Evolutionary conservation across 2,329 filamentous ascomycete genomes (phyloP).

Genomic region (Clonostachys sp.): DNA sequence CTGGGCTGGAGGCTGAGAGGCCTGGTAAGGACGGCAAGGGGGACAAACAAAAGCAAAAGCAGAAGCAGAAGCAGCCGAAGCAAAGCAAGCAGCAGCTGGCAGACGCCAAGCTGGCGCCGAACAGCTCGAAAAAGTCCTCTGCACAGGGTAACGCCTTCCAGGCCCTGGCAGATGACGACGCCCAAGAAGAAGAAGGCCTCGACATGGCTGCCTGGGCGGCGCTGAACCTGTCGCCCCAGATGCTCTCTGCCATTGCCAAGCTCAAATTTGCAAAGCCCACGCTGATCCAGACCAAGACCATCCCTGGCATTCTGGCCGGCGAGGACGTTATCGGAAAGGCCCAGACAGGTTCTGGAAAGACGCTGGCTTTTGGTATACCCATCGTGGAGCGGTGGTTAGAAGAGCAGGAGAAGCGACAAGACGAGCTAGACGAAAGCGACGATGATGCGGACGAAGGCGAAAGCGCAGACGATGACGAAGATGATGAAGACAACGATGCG

Average conservation of each 20-base stretch:
- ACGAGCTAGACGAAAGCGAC: constrained; percentile 12
- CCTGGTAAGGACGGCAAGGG: constrained; percentile 15
- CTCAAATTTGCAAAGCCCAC: constrained; percentile 80
- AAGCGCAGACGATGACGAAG: constrained; percentile 8
- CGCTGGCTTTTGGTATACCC: constrained; percentile 88
- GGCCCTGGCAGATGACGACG: constrained; percentile 45
- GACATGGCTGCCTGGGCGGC: constrained; percentile 75
- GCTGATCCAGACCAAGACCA: constrained; percentile 71
- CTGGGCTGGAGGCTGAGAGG: constrained; percentile 18
- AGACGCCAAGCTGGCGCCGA: constrained; percentile 24
- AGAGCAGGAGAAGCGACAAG: constrained; percentile 25
- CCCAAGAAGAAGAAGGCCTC: constrained; percentile 51
- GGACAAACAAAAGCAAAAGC: constrained; percentile 13
- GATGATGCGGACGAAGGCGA: constrained; percentile 3
- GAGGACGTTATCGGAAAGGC: constrained; percentile 95
- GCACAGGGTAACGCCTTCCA: constrained; percentile 47
- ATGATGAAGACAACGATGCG: constrained; percentile 27
- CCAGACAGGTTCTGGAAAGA: constrained; percentile 94
- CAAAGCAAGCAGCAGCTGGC: constrained; percentile 11
- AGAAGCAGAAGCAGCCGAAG: constrained; percentile 12
- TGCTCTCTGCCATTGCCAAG: constrained; percentile 70
- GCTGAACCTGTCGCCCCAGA: constrained; percentile 67
- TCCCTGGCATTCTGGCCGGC: constrained; percentile 77
- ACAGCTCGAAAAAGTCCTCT: constrained; percentile 28
- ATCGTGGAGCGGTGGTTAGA: constrained; percentile 82